Conservation (phyloP, 345 rosid species). For the Aquilaria yunnanensis region DNA sequence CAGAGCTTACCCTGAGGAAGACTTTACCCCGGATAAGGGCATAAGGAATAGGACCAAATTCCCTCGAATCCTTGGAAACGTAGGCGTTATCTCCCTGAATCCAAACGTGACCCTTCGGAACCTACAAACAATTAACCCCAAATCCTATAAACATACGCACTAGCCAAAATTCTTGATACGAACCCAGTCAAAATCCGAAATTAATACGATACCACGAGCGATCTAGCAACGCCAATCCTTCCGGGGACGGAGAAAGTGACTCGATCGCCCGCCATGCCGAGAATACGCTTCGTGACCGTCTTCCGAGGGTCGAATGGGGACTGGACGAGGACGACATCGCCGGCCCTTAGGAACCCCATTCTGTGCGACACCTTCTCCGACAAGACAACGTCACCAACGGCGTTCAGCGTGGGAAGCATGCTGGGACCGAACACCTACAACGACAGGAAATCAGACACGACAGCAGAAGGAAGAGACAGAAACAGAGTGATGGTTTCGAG, state of each 20-base stretch:
- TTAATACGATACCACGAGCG: slow-evolving; percentile 28
- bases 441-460: background rate
- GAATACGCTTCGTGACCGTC: slow-evolving; percentile 54
- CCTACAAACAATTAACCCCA: slow-evolving; percentile 25
- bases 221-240: slow-evolving; percentile 17
- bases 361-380: slow-evolving; percentile 64
- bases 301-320: slow-evolving; percentile 62
- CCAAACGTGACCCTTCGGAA: slow-evolving; percentile 89
- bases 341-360: slow-evolving; percentile 48
- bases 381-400: slow-evolving; percentile 58
- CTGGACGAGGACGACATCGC: slow-evolving; percentile 68
- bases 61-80: slow-evolving; percentile 66
- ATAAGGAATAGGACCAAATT: slow-evolving; percentile 74
- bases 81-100: slow-evolving; percentile 83
- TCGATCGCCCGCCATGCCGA: slow-evolving; percentile 62
- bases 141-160: background rate
- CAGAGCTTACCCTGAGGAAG: slow-evolving; percentile 46
- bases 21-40: slow-evolving; percentile 78
- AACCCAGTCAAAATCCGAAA: too few species aligned
- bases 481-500: too few species aligned
- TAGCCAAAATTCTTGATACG: too few species aligned
- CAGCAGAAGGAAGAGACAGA: too few species aligned
- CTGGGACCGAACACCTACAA: slow-evolving; percentile 71
- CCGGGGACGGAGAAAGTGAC: slow-evolving; percentile 51
- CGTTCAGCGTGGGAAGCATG: slow-evolving; percentile 78